Evolutionary conservation across 1,139 yeast species (phyloP), one percentile per base, ranked within the genome.

Genomic region (Pichia cactophila): DNA sequence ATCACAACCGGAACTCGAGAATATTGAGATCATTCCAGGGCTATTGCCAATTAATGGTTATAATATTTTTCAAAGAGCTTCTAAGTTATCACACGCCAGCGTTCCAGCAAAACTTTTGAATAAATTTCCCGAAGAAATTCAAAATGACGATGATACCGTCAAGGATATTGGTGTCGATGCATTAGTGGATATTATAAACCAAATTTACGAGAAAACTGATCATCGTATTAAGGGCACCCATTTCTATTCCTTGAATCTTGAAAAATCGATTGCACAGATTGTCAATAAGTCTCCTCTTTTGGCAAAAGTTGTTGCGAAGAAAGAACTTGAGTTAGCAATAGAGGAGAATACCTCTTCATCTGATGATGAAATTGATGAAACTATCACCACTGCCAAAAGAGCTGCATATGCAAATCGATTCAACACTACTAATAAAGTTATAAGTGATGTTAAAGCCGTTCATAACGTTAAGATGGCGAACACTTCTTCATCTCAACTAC

Each of bases 41-140:
- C 71, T 92, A 57, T 86, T 92, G 94, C 98, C 99, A n/a, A 83
- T 94, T 38, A 89, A 90, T 59, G 90, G 96, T 3, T 89, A 81
- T 65, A 80, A 81, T 57, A 81, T 90, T 44, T 89, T 92, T 61
- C 79, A 84, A 52, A 79, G 98, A 61, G 95, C 97, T 20, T 81
- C 97, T 14, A 87, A 86, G 62, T 71, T 94, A 50, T 85, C 96
- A 26, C 95, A 89, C 68, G 97, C 97, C 2, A 75, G 85, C 2
- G 82, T 92, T 51, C 98, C 99, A 0, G 64, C 66, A 26, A 50
- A 63, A 0, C 66, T 83, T 28, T 67, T 85, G 48, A 73, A 70
- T 26, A 64, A 67, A 45, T 74, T 84, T 56, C 77, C 83, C 9
- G 73, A 73, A 20, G 74, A 78, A n/a, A 77, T 80, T 29, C 80